Conservation (phyloP, 1,284 basidiomycete genomes). For the Ustilago lituana region DNA sequence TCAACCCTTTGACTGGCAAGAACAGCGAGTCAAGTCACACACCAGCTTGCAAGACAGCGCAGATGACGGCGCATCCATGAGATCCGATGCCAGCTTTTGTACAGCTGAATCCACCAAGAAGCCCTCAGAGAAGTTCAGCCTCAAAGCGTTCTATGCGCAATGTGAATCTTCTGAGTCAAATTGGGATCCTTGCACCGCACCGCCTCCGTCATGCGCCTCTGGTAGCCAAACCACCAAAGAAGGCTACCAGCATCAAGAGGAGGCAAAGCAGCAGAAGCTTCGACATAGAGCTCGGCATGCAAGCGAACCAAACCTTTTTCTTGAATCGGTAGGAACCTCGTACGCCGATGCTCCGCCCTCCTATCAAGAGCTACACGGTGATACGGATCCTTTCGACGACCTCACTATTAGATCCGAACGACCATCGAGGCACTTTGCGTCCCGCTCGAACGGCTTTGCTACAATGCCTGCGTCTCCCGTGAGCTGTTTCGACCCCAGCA, state of each 20-base stretch:
- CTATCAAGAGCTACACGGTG: slow-evolving; percentile 34
- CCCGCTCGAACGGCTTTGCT: slow-evolving; percentile 14
- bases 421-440: slow-evolving; percentile 3
- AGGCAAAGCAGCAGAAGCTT: neutral
- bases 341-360: slow-evolving; percentile 31
- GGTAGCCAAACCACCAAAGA: neutral
- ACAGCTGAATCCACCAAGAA: slow-evolving; percentile 20
- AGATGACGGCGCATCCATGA: slow-evolving; percentile 17
- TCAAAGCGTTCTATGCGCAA: slow-evolving; percentile 5
- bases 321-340: slow-evolving; percentile 6
- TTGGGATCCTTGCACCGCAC: too few species aligned
- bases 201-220: neutral
- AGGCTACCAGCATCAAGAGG: neutral
- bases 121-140: slow-evolving; percentile 5
- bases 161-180: slow-evolving; percentile 2
- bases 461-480: slow-evolving; percentile 20
- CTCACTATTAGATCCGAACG: neutral
- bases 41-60: neutral
- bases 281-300: slow-evolving; percentile 8
- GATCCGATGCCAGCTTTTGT: slow-evolving; percentile 25
- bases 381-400: slow-evolving; percentile 20
- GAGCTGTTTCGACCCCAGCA: neutral
- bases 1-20: slow-evolving; percentile 19
- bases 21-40: neutral
- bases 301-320: slow-evolving; percentile 28